Percentiles rank a stretch among this genome's conserved stretches.
Conservation (phyloP, 2,329 filamentous ascomycete genomes). For the Cladophialophora carrionii region DNA sequence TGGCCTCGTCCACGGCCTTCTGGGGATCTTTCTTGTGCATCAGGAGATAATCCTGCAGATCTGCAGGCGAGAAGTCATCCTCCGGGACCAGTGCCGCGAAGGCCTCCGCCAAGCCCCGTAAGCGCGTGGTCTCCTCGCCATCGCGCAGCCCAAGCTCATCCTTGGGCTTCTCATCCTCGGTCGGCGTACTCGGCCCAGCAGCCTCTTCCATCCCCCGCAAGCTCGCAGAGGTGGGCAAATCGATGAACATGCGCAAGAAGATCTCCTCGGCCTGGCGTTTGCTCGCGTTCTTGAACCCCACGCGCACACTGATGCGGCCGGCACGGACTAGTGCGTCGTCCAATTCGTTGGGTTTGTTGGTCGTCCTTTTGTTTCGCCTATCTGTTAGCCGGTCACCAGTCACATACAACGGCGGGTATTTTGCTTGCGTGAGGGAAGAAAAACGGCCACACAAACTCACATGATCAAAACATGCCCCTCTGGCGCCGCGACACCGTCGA, state of each 20-base stretch:
- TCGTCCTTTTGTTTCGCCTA: conserved; percentile 54
- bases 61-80: conserved; percentile 55
- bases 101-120: conserved; percentile 49
- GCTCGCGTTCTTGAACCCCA: conserved; percentile 56
- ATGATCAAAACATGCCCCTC: conserved; percentile 74
- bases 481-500: conserved; percentile 78
- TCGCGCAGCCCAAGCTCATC: background rate
- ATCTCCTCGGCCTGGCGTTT: conserved; percentile 40
- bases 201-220: conserved; percentile 11
- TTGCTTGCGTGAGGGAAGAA: background rate
- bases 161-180: background rate
- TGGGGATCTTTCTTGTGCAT: conserved; percentile 55
- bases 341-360: conserved; percentile 72
- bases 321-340: conserved; percentile 75
- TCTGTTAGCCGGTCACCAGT: background rate
- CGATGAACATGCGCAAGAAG: conserved; percentile 42
- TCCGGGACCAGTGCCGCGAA: conserved; percentile 55
- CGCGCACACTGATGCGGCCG: conserved; percentile 71
- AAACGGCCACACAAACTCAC: conserved; percentile 52
- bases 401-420: background rate
- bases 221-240: conserved; percentile 21
- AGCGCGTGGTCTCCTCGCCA: conserved; percentile 3
- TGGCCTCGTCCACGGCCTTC: conserved; percentile 50
- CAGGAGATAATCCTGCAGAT: conserved; percentile 59
- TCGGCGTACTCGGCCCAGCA: background rate